A percentile compares a stretch with the other conserved stretches of the same genome.
These are phyloP conservation scores for Penicillium aurantiogriseum DNA, from an alignment of 2,329 filamentous ascomycete genomes.

Conservation along the genomic window DNA sequence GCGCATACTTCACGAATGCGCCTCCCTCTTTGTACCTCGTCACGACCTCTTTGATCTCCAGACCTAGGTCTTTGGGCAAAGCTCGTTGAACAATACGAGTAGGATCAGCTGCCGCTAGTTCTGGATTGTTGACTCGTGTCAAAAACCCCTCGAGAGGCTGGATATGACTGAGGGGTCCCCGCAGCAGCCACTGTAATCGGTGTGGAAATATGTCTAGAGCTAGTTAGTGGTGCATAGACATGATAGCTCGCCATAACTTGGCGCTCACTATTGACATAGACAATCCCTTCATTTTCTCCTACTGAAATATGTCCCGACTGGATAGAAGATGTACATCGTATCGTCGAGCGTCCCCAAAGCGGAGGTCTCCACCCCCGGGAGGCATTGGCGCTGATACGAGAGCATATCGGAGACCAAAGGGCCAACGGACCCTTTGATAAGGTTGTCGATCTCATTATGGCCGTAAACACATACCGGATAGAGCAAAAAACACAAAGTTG, in stretches of 20 bases:
- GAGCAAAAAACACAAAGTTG: background rate
- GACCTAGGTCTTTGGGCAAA: slow-evolving; percentile 59
- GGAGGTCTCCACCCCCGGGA: slow-evolving; percentile 15
- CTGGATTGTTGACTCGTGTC: slow-evolving; percentile 52
- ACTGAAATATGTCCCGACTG: slow-evolving; percentile 80
- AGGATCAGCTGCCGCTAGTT: slow-evolving; percentile 56
- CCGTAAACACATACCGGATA: background rate
- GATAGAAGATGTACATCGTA: slow-evolving; percentile 53
- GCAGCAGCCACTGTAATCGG: slow-evolving; percentile 64
- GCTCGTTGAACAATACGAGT: slow-evolving; percentile 57
- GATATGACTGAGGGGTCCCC: slow-evolving; percentile 50
- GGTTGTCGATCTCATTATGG: slow-evolving; percentile 23
- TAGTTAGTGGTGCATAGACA: slow-evolving; percentile 9
- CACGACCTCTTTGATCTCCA: slow-evolving; percentile 77
- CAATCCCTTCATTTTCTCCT: slow-evolving; percentile 71
- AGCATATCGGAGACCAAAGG: background rate
- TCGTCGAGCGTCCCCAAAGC: slow-evolving; percentile 5
- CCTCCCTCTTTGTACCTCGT: slow-evolving; percentile 88
- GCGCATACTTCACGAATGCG: slow-evolving; percentile 82
- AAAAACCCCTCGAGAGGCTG: slow-evolving; percentile 50
- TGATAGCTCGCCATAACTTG: background rate
- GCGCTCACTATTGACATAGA: slow-evolving; percentile 82
- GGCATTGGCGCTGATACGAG: slow-evolving; percentile 3
- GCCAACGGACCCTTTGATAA: slow-evolving; percentile 13
- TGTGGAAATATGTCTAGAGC: slow-evolving; percentile 76